phyloP scores from a whole-genome alignment of 768 basidiomycete species.

The Russula vinacea region DNA sequence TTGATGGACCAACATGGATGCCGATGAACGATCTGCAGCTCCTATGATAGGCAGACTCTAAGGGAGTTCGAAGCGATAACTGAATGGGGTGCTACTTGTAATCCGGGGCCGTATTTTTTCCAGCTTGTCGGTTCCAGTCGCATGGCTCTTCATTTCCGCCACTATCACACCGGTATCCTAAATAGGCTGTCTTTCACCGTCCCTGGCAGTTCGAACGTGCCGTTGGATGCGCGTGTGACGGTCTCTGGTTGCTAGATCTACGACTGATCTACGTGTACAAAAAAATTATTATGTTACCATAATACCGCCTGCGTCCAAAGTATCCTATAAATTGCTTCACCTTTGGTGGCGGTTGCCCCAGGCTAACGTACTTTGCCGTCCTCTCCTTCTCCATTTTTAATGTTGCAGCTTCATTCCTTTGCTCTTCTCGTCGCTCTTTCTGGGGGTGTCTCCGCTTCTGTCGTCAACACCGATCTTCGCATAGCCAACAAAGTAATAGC shows the following conservation, averaged over 20 bases:
- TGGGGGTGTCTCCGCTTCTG: constrained; percentile 14
- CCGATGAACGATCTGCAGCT: not conserved
- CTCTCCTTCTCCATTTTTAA: not conserved
- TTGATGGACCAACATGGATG: not conserved
- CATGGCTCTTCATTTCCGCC: not conserved
- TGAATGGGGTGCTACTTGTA: not conserved
- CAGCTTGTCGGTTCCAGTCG: not conserved
- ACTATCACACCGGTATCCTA: not conserved
- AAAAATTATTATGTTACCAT: not conserved
- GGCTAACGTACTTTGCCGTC: constrained; percentile 6
- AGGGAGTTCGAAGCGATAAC: not conserved
- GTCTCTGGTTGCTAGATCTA: no score
- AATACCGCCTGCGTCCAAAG: not conserved
- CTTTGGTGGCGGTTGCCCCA: not conserved
- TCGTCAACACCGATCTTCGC: constrained; percentile 30
- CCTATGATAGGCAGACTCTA: not conserved
- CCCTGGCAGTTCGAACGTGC: not conserved
- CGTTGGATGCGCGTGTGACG: not conserved
- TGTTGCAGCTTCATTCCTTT: constrained; percentile 13
- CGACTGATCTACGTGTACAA: no score
- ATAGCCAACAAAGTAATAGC: constrained; percentile 30
- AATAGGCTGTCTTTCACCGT: no score
- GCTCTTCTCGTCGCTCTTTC: constrained; percentile 15
- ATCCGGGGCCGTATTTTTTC: not conserved
- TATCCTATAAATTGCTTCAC: constrained; percentile 12